Percentiles rank a stretch among this genome's conserved stretches.
Evolutionary conservation across 441 rosid species (phyloP).

Genomic region (Hypseocharis bilobata): DNA sequence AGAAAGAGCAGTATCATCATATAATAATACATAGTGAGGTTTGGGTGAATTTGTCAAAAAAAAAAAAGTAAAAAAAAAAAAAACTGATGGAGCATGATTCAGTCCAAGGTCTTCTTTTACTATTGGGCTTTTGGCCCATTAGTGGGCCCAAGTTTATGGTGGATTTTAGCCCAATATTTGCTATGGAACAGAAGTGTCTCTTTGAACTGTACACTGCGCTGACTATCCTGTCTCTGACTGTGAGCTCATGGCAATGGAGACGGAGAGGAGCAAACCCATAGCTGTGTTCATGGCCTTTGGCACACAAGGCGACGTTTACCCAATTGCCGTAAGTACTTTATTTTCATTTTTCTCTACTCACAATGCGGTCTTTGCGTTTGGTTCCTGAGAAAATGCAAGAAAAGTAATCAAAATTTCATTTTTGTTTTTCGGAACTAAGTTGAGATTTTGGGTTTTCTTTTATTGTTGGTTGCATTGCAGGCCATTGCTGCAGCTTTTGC

Average conservation of each 20-base stretch:
- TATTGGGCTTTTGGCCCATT: background rate
- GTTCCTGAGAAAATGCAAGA: constrained; percentile 2
- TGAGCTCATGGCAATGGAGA: constrained; percentile 16
- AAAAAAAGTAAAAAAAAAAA: too few species aligned
- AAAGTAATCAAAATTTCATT: background rate
- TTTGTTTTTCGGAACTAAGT: background rate
- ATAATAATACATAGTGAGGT: too few species aligned
- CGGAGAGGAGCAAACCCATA: constrained; percentile 31
- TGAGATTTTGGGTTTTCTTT: background rate
- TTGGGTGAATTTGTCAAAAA: too few species aligned
- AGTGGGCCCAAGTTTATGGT: background rate
- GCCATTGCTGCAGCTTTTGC: constrained; percentile 75
- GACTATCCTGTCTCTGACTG: background rate
- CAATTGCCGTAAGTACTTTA: constrained; percentile 49
- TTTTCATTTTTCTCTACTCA: too few species aligned
- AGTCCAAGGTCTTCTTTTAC: too few species aligned
- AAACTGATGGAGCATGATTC: too few species aligned
- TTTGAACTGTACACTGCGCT: background rate
- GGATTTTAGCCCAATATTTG: background rate
- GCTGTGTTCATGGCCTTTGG: constrained; percentile 86
- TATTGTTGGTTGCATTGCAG: constrained; percentile 36
- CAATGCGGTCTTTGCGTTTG: background rate
- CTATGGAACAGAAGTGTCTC: constrained; percentile 1
- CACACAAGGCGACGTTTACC: constrained; percentile 78
- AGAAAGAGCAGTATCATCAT: too few species aligned